Evolutionary conservation across 2,329 filamentous ascomycete species (phyloP), one percentile per base, ranked within the genome.

Genomic region (Paramyrothecium sp.): DNA sequence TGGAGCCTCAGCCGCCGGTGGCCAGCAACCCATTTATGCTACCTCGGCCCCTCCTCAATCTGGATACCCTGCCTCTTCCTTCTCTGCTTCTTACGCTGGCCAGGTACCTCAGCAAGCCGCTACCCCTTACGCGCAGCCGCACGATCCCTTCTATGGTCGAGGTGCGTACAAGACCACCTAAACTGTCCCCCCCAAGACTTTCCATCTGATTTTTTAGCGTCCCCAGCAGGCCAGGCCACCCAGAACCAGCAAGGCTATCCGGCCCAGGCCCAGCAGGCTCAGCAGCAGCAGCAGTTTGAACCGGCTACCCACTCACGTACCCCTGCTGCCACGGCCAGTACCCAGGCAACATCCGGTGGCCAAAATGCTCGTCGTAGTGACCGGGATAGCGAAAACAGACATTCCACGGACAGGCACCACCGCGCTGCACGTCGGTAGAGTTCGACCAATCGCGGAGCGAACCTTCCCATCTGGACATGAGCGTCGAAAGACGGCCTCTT

Each of bases 131-230:
- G 65, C 70, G 54, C 81, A 81, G 66, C 76, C 81, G 59, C 69
- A 75, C 68, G 83, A 85, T 69, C 74, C 82, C 50, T 79, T 80
- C 62, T 84, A 81, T 64, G 82, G 82, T 75, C 84, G 84, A 78
- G 83, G 84, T 83, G 80, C 80, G 81, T 87, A 82, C 75, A 61
- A 72, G 69, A 65, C 66, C 47, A 55, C 60, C 16, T 58, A 38
- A 61, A 58, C 63, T 59, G 61, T n/a, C 61, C 11, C 21, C 48
- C 51, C 54, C 54, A 17, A 48, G 56, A 58, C 56, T 55, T 58
- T 54, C 65, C 62, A 54, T 78, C 75, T 79, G 72, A 80, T 78
- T 75, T 70, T 79, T 69, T 81, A 82, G 79, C 77, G 68, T 81
- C 79, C 68, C 75, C 78, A 72, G 79, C 80, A 76, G 78, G 78